Conservation (phyloP, 2,329 filamentous ascomycete species). For the Diaporthe vexans region DNA sequence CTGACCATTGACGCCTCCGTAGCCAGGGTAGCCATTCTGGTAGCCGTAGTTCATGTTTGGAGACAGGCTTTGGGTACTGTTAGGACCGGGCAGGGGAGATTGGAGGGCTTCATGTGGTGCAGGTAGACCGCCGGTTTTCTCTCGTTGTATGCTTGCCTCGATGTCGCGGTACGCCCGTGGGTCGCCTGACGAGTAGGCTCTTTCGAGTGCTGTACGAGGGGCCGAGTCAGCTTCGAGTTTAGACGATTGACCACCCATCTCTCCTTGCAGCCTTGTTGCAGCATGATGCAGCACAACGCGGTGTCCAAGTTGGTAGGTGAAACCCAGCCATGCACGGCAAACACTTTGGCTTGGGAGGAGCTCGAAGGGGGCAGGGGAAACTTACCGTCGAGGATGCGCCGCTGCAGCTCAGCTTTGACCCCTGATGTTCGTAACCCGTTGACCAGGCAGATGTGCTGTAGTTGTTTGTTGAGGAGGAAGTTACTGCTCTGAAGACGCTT, state of each 20-base stretch:
- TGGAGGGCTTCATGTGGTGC: constrained; percentile 28
- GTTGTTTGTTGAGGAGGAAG: constrained; percentile 70
- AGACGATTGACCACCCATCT: constrained; percentile 8
- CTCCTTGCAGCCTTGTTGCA: neutral
- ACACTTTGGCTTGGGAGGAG: neutral
- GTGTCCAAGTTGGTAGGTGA: neutral
- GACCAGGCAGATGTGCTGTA: constrained; percentile 81
- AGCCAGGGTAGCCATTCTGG: constrained; percentile 34
- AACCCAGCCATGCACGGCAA: neutral
- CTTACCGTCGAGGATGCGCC: constrained; percentile 83
- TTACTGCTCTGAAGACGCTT: constrained; percentile 53
- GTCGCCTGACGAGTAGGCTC: constrained; percentile 35
- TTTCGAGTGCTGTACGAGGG: constrained; percentile 36
- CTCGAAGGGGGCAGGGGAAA: constrained; percentile 46
- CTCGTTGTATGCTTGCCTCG: constrained; percentile 37
- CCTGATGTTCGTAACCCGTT: constrained; percentile 85
- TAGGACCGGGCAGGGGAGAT: constrained; percentile 26
- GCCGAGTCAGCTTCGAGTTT: constrained; percentile 31
- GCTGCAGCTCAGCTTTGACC: constrained; percentile 86
- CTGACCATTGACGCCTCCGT: constrained; percentile 36
- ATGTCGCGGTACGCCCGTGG: constrained; percentile 28
- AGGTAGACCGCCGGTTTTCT: constrained; percentile 33
- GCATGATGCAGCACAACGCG: neutral
- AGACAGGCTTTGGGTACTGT: constrained; percentile 31
- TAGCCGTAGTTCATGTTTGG: constrained; percentile 37